phyloP scores from a whole-genome alignment of 2,329 filamentous ascomycete species.

The Neoscytalidium dimidiatum region DNA sequence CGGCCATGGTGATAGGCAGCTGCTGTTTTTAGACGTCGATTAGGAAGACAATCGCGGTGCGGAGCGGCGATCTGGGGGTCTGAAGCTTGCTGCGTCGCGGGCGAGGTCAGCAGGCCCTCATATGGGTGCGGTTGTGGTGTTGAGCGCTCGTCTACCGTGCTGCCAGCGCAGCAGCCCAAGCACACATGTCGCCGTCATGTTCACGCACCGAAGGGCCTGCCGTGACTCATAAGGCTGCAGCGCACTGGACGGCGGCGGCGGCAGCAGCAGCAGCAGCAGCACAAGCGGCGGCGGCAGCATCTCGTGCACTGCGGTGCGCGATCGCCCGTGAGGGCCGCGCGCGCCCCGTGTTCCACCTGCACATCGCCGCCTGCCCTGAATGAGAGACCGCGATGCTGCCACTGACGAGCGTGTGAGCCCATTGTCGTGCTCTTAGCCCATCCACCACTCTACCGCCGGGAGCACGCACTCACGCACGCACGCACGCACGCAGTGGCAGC shows the following conservation, averaged over 20 bases:
- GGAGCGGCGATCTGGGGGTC: conserved; percentile 16
- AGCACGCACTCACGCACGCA: no score
- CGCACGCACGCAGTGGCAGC: no score
- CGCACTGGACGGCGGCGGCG: background rate
- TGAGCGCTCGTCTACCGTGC: background rate
- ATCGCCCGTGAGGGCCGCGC: conserved; percentile 2
- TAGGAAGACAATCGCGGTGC: conserved; percentile 6
- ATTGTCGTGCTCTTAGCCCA: no score
- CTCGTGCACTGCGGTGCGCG: background rate
- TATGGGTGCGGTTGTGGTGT: conserved; percentile 2
- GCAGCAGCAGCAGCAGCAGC: no score
- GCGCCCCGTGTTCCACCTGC: conserved; percentile 3
- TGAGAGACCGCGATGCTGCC: background rate
- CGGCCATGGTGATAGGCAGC: conserved; percentile 11
- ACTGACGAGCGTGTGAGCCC: background rate
- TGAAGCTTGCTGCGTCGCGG: conserved; percentile 5
- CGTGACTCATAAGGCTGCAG: conserved; percentile 16
- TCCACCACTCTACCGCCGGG: no score
- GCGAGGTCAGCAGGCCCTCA: conserved; percentile 14
- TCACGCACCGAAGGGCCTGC: background rate
- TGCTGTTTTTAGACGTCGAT: conserved; percentile 8
- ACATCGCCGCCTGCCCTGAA: background rate
- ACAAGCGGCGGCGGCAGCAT: conserved; percentile 3
- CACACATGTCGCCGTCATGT: background rate
- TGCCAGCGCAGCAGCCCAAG: background rate